Conservation (phyloP, 352 stramenopile species). For the Phytophthora rubi region DNA sequence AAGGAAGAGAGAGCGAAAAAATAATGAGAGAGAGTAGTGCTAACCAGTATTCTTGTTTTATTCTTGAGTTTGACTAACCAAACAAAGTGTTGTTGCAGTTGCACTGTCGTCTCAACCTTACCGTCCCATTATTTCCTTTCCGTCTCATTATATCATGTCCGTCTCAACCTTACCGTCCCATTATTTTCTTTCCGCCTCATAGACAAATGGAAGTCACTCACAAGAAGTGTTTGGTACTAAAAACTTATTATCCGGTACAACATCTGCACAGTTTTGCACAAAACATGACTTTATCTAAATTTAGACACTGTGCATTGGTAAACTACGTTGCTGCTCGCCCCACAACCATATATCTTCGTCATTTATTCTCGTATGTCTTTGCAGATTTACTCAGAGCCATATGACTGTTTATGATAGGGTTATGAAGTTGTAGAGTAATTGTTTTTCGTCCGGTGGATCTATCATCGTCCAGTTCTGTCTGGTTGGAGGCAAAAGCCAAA, state of each 20-base stretch:
- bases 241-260: background rate
- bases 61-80: background rate
- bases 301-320: constrained; percentile 8
- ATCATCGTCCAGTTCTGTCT: background rate
- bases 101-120: no score
- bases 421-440: constrained; percentile 2
- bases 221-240: background rate
- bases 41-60: no score
- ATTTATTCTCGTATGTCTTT: constrained; percentile 9
- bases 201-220: no score
- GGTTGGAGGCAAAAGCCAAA: background rate
- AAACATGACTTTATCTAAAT: background rate
- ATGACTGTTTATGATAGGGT: background rate
- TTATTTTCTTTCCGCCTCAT: no score
- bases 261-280: background rate
- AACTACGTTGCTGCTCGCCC: background rate
- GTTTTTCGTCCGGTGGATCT: constrained; percentile 7
- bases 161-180: background rate
- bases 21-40: no score
- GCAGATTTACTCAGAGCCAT: background rate
- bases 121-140: no score
- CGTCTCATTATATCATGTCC: no score
- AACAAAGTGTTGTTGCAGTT: background rate
- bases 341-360: background rate
- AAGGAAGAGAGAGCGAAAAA: no score